These are phyloP conservation scores for Leccinum incarnatum DNA, from an alignment of 768 basidiomycete species.

Conservation along the genomic window DNA sequence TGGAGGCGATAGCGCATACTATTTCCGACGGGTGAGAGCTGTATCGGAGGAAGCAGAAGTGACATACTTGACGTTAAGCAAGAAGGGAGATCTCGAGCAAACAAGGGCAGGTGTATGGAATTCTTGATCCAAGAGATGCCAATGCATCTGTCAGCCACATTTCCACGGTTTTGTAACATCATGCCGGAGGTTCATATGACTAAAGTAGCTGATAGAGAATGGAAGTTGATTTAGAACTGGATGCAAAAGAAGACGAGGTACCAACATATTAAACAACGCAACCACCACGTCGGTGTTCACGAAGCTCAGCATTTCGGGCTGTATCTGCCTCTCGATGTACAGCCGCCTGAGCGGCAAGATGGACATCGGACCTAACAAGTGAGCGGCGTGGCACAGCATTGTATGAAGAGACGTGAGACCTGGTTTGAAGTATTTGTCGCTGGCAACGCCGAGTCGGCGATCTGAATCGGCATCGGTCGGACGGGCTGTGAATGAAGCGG, in stretches of 20 bases:
- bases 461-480: constrained; percentile 36
- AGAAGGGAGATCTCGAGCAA: constrained; percentile 91
- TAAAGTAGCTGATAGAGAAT: constrained; percentile 57
- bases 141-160: constrained; percentile 56
- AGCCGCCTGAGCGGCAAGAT: constrained; percentile 79
- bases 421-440: constrained; percentile 89
- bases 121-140: constrained; percentile 75
- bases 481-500: constrained; percentile 41
- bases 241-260: constrained; percentile 16
- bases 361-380: constrained; percentile 72
- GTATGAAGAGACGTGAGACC: constrained; percentile 43
- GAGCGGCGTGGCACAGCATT: background rate
- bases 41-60: background rate
- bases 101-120: constrained; percentile 95
- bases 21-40: constrained; percentile 3
- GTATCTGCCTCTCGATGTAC: constrained; percentile 85
- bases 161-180: constrained; percentile 1
- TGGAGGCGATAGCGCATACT: constrained; percentile 96
- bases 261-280: constrained; percentile 86
- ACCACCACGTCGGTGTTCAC: constrained; percentile 87
- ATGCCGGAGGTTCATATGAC: constrained; percentile 64
- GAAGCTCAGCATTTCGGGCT: constrained; percentile 92
- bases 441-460: constrained; percentile 73
- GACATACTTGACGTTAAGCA: constrained; percentile 84
- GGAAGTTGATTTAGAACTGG: constrained; percentile 1